Evolutionary conservation across 2,329 filamentous ascomycete species (phyloP), one percentile per base, ranked within the genome.

Genomic region (Fulvia fulva): DNA sequence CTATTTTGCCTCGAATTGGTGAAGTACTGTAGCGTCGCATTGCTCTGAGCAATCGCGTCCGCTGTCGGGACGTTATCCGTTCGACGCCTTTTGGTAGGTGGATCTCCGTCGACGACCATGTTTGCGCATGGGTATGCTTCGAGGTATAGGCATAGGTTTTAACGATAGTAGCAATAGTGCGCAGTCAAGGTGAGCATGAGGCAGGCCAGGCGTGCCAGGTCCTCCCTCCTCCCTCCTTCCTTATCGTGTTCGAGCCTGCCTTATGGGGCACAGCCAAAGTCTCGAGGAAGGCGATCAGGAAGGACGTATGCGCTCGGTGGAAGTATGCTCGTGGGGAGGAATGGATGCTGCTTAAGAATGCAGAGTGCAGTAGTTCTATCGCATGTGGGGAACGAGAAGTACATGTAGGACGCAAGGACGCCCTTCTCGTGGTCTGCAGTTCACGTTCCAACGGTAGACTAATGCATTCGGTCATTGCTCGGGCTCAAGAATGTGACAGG

Each of bases 1-100:
- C 65, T 58, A 43, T 63, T 63, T 11, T 64, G 63, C 45, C 57
- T 56, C 11, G 41, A 32, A 2, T 56, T 58, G 26, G 53, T 52
- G 19, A 67, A 59, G 12, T 57, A 30, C n/a, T 59, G 46, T 46
- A 60, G 25, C 7, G 61, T 61, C 14, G 55, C 53, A 57, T 65
- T 66, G 34, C 50, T 63, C 49, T 64, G 56, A 8, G 55, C 55
- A 32, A 66, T 60, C n/a, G 28, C 50, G 12, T 61, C 52, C 5
- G 51, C 45, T 56, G 21, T 58, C 57, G 6, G 34, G 47, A 21
- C 57, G 56, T 57, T 37, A 51, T 44, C 60, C 51, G 56, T 65
- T 62, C 55, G 61, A 51, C 19, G 58, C 46, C 16, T 52, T 19
- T 56, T 56, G 28, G 30, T 44, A 8, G 45, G 32, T 6, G 21